Evolutionary conservation across 352 stramenopile species (phyloP).

Genomic region (Phytophthora tubulina): DNA sequence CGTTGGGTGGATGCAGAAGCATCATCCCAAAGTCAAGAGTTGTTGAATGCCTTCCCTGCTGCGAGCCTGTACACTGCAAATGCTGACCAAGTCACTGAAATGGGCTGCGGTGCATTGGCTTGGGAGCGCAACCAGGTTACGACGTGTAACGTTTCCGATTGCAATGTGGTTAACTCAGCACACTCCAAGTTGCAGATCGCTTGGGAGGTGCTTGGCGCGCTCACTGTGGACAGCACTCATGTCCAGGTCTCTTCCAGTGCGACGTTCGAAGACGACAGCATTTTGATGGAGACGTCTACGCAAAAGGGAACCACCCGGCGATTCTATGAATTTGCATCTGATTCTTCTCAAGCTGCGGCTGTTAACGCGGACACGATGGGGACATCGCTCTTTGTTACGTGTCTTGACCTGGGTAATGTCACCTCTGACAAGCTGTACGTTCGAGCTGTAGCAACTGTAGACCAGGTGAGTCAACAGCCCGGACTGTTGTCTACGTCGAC

Average conservation of each 20-base stretch:
- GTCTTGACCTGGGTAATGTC: slow-evolving; percentile 57
- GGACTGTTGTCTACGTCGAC: neutral
- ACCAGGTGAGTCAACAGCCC: slow-evolving; percentile 54
- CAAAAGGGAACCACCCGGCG: slow-evolving; percentile 67
- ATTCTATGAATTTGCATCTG: slow-evolving; percentile 65
- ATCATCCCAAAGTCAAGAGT: slow-evolving; percentile 28
- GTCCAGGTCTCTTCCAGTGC: slow-evolving; percentile 67
- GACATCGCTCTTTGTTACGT: slow-evolving; percentile 78
- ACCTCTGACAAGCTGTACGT: slow-evolving; percentile 63
- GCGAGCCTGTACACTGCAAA: slow-evolving; percentile 57
- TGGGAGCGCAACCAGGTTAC: slow-evolving; percentile 52
- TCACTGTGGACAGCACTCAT: slow-evolving; percentile 79
- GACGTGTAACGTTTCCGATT: slow-evolving; percentile 58
- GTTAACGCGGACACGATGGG: slow-evolving; percentile 60
- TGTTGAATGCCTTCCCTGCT: slow-evolving; percentile 48
- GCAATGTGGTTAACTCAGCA: slow-evolving; percentile 31
- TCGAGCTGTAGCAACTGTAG: slow-evolving; percentile 73
- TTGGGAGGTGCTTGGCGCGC: slow-evolving; percentile 83
- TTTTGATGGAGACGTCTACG: slow-evolving; percentile 55
- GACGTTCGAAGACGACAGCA: slow-evolving; percentile 54
- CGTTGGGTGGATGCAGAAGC: slow-evolving; percentile 63
- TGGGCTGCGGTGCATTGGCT: slow-evolving; percentile 59
- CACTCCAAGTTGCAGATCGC: slow-evolving; percentile 68
- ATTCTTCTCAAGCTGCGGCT: slow-evolving; percentile 39
- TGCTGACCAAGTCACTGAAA: slow-evolving; percentile 51